Base-by-base conservation (phyloP, 139 green algal species). In the Chlorella sp. region DNA sequence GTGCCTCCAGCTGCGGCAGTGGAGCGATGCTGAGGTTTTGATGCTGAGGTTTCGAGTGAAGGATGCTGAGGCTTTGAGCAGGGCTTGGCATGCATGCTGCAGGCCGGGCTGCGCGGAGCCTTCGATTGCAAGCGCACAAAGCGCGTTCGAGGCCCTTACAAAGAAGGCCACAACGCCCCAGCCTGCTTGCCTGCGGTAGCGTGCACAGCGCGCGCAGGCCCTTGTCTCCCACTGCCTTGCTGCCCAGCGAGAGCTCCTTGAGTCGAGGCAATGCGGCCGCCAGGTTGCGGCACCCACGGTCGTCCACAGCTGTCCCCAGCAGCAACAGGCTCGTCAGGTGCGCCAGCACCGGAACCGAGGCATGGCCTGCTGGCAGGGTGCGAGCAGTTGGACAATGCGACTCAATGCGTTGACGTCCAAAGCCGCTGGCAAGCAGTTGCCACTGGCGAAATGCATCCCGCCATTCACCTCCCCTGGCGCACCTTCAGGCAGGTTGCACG, bases 211-310 rank as follows among this genome's bases (percentile, higher is more conserved):
- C 73, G 46, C 26, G 44, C 16, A 80, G 48, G 9, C 46, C 73
- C 32, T 44, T 64, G 73, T 80, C 46, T 3, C 62, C 73, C 46
- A 80, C 73, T 13, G n/a, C 46, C 73, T 44, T 64, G 73, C 73
- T 84, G 62, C 43, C 78, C 62, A 84, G 78, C 36, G 41, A 32
- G 13, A 84, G 78, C 78, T 84, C 60, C n/a, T 32, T 28, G 13
- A 84, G 62, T 62, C 32, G 20, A 14, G 41, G 58, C 30, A 58
- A 24, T 0, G 41, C 34, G 4, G 73, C 36, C 3, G 60, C 58
- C 62, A 84, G 64, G 30, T 60, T 13, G 32, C 43, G 38, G 43
- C 62, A 73, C 30, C 78, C 64, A 1, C 64, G 62, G 78, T 84
- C 36, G 32, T 51, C 62, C 64, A 75, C 70, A 76, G 70, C 22